These are phyloP conservation scores for Trametes sanguinea DNA, from an alignment of 768 basidiomycete species.

Conservation along the genomic window DNA sequence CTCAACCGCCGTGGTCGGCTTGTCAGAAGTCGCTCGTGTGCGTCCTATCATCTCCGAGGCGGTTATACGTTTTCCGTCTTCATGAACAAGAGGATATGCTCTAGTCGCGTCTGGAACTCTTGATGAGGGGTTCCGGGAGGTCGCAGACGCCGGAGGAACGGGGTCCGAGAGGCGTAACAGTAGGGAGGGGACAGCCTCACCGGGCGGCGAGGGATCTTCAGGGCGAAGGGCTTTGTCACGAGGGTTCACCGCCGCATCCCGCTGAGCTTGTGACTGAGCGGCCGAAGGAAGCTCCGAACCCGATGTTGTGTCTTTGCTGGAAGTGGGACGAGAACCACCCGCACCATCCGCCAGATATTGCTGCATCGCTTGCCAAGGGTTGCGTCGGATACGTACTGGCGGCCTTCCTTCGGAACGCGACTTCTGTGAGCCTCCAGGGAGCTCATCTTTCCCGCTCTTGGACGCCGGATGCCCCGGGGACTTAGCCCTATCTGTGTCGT, in stretches of 20 bases:
- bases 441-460: neutral
- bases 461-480: too few species aligned
- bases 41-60: constrained; percentile 33
- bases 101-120: constrained; percentile 23
- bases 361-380: constrained; percentile 21
- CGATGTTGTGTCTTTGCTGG: neutral
- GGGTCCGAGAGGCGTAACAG: constrained; percentile 34
- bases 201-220: constrained; percentile 4
- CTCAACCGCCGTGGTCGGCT: constrained; percentile 16
- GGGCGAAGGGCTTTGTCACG: constrained; percentile 18
- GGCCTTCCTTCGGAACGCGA: neutral
- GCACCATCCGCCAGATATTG: constrained; percentile 7
- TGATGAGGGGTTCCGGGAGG: constrained; percentile 11
- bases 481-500: neutral
- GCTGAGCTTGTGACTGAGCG: constrained; percentile 7
- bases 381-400: constrained; percentile 12
- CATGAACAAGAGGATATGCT: constrained; percentile 1
- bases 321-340: neutral
- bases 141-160: constrained; percentile 4
- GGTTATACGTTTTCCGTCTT: constrained; percentile 13
- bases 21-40: constrained; percentile 32
- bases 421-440: neutral
- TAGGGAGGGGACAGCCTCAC: constrained; percentile 24
- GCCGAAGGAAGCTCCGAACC: neutral
- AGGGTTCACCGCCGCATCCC: neutral